Percentiles rank a stretch among this genome's conserved stretches.
Conservation (phyloP, 352 stramenopile species). For the Chrysophaeum taylorii region DNA sequence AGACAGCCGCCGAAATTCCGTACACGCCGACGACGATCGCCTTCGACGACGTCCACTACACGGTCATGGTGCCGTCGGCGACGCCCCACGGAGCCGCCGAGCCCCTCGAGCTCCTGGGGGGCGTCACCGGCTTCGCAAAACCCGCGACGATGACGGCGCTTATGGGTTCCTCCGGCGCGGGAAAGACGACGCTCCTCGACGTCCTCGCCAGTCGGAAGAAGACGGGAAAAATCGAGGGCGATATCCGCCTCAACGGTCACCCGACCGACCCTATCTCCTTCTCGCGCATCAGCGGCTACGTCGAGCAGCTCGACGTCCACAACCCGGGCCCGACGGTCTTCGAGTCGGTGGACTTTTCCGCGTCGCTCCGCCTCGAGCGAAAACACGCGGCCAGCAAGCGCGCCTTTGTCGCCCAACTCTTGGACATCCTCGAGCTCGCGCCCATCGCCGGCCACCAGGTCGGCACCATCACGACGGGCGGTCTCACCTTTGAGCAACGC, state of each 20-base stretch:
- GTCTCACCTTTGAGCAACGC: constrained; percentile 73
- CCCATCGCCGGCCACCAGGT: constrained; percentile 43
- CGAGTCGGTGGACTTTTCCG: constrained; percentile 77
- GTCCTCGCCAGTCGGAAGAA: constrained; percentile 80
- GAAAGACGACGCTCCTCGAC: constrained; percentile 82
- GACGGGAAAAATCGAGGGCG: constrained; percentile 60
- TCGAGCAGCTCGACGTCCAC: constrained; percentile 78
- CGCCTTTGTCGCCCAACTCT: constrained; percentile 40
- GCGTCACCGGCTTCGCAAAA: constrained; percentile 57
- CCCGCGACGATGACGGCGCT: constrained; percentile 60
- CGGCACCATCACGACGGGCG: constrained; percentile 44
- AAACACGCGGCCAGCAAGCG: constrained; percentile 28
- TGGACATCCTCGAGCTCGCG: constrained; percentile 46
- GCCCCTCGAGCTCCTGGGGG: constrained; percentile 56
- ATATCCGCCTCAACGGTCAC: constrained; percentile 74
- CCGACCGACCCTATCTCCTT: constrained; percentile 63
- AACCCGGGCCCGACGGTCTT: constrained; percentile 62
- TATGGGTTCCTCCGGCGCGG: constrained; percentile 54
- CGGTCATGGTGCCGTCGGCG: constrained; percentile 37
- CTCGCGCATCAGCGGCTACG: constrained; percentile 70
- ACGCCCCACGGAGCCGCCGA: constrained; percentile 28
- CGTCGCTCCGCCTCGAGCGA: constrained; percentile 59
- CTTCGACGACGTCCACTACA: constrained; percentile 43
- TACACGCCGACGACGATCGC: constrained; percentile 44
- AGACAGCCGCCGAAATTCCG: constrained; percentile 3